phyloP scores from a whole-genome alignment of 1,284 basidiomycete genomes.

The Trichosporon sp. region DNA sequence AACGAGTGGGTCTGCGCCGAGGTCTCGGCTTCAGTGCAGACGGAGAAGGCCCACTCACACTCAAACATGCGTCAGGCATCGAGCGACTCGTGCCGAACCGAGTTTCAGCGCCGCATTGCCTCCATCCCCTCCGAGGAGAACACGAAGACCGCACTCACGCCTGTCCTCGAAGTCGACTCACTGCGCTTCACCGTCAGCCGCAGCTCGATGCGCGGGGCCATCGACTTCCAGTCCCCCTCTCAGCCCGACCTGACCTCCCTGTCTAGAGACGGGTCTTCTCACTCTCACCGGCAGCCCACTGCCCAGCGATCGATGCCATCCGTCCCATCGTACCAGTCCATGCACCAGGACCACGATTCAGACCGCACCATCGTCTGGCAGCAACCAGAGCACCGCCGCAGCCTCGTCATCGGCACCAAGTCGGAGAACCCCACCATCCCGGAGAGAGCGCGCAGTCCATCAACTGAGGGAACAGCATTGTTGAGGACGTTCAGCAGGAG shows the following conservation, averaged over 20 bases:
- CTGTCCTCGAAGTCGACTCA: not conserved
- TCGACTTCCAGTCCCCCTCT: not conserved
- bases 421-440: not conserved
- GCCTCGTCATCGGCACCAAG: not conserved
- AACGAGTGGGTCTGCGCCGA: not conserved
- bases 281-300: not conserved
- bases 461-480: not conserved
- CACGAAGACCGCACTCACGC: not conserved
- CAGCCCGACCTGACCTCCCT: not conserved
- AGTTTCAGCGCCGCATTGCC: not conserved
- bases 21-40: not conserved
- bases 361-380: not conserved
- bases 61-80: not conserved
- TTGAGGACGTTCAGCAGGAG: not conserved
- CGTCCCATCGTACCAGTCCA: not conserved
- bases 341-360: not conserved
- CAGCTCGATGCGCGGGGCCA: not conserved
- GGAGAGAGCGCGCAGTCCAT: not conserved
- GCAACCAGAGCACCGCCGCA: not conserved
- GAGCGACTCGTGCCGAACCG: not conserved
- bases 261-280: not conserved
- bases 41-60: not conserved
- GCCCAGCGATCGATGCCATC: not conserved
- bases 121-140: not conserved
- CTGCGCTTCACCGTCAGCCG: not conserved